These are phyloP conservation scores for Cornus florida DNA, from an alignment of 148 eudicot species.

Conservation along the genomic window DNA sequence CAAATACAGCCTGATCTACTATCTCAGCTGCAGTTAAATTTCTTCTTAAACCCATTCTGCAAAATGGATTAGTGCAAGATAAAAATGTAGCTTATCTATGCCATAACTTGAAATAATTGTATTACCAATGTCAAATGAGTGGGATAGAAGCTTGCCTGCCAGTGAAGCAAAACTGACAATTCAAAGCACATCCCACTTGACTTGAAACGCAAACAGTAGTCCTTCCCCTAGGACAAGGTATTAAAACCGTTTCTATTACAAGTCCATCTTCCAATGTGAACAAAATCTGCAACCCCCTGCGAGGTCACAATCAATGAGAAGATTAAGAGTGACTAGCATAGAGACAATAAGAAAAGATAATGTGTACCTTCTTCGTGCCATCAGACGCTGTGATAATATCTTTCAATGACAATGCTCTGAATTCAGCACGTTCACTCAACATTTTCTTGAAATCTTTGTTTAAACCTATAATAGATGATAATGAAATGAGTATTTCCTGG, in stretches of 20 bases:
- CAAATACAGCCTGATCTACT: slow-evolving; percentile 86
- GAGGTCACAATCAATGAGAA: slow-evolving; percentile 67
- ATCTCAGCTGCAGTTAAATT: slow-evolving; percentile 84
- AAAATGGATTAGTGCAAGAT: slow-evolving; percentile 16
- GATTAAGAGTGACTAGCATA: slow-evolving; percentile 11
- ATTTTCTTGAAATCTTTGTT: slow-evolving; percentile 77
- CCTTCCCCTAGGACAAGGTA: slow-evolving; percentile 75
- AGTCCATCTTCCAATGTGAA: slow-evolving; percentile 87
- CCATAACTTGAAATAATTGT: not conserved
- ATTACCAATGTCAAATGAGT: not conserved
- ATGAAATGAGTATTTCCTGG: not conserved
- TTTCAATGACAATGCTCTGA: slow-evolving; percentile 64
- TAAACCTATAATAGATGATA: slow-evolving; percentile 48
- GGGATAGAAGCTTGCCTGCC: slow-evolving; percentile 67
- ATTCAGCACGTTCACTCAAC: slow-evolving; percentile 66
- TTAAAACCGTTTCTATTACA: slow-evolving; percentile 90
- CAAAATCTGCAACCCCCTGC: slow-evolving; percentile 93
- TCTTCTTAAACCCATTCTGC: slow-evolving; percentile 87
- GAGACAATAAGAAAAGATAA: slow-evolving; percentile 13
- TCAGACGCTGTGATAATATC: slow-evolving; percentile 78
- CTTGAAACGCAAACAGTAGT: slow-evolving; percentile 95
- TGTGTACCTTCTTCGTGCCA: slow-evolving; percentile 89
- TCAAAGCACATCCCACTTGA: slow-evolving; percentile 99
- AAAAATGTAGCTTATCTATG: not conserved
- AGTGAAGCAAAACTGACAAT: slow-evolving; percentile 98